phyloP scores from a whole-genome alignment of 2,329 filamentous ascomycete species.

The Rutstroemia sp. region DNA sequence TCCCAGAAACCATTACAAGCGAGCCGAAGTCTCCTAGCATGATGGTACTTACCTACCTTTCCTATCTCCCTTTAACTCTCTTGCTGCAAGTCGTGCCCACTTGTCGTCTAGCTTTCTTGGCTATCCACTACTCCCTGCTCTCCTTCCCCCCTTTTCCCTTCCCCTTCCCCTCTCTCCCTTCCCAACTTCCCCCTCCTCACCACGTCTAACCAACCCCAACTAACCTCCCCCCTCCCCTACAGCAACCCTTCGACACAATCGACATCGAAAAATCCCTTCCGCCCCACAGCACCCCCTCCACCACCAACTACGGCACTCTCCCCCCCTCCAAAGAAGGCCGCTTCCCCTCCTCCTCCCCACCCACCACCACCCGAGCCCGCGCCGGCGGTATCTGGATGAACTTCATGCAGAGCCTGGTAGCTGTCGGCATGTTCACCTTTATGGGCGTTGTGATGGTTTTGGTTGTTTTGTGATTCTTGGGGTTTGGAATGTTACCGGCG shows the following conservation, averaged over 20 bases:
- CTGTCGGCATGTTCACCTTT: conserved; percentile 3
- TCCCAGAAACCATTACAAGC: not conserved
- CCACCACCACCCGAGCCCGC: not conserved
- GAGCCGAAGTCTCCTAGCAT: not conserved
- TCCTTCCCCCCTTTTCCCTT: not conserved
- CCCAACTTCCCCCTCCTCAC: too few relatives aligned
- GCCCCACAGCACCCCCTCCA: not conserved
- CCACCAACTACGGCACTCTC: conserved; percentile 1
- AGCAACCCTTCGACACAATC: conserved; percentile 2
- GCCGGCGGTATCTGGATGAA: conserved; percentile 1
- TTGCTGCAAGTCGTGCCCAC: not conserved
- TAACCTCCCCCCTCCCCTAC: not conserved
- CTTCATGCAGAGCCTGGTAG: conserved; percentile 4
- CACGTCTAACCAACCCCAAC: not conserved
- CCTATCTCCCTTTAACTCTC: too few relatives aligned
- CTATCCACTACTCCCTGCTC: not conserved
- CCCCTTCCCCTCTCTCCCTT: too few relatives aligned
- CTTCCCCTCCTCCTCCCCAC: too few relatives aligned
- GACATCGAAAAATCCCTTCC: conserved; percentile 2
- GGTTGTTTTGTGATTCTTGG: not conserved
- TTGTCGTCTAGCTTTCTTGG: not conserved
- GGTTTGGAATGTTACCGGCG: too few relatives aligned
- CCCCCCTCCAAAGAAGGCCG: not conserved
- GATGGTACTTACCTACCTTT: not conserved
- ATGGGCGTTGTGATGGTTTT: conserved; percentile 1